These are phyloP conservation scores for Chlorella vulgaris DNA, from an alignment of 139 green algal genomes.

Conservation along the genomic window DNA sequence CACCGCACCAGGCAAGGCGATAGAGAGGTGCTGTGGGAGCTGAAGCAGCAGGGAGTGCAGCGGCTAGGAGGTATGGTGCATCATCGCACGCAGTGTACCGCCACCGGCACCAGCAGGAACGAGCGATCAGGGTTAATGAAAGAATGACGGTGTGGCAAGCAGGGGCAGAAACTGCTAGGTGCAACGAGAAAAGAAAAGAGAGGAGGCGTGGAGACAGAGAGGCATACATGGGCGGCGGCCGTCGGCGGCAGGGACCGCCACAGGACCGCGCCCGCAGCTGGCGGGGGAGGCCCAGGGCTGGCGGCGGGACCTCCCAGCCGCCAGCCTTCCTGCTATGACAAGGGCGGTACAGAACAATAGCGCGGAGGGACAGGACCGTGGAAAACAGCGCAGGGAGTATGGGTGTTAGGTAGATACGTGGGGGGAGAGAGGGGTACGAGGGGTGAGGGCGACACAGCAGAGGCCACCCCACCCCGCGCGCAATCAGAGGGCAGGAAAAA, in stretches of 20 bases:
- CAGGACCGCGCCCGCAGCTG: background rate
- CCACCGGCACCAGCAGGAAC: too few species aligned
- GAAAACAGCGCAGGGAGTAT: conserved; percentile 23
- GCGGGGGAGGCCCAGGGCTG: background rate
- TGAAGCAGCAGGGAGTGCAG: too few species aligned
- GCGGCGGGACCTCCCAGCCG: background rate
- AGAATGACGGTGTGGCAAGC: conserved; percentile 1
- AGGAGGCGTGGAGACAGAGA: background rate
- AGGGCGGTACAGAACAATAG: conserved; percentile 24
- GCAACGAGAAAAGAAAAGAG: background rate
- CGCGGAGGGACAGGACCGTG: background rate
- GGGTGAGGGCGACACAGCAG: too few species aligned
- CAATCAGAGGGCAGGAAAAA: background rate
- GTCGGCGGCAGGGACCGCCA: background rate
- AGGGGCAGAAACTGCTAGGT: background rate
- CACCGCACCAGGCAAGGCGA: too few species aligned
- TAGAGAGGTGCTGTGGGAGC: too few species aligned
- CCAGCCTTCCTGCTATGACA: background rate
- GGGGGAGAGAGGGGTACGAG: background rate
- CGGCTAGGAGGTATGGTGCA: too few species aligned
- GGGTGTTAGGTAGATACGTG: background rate
- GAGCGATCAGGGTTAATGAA: background rate
- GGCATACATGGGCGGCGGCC: background rate
- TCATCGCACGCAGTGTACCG: too few species aligned
- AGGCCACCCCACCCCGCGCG: too few species aligned